These are phyloP conservation scores for Sporothrix variecibatus DNA, from an alignment of 2,329 filamentous ascomycete genomes.

Conservation along the genomic window DNA sequence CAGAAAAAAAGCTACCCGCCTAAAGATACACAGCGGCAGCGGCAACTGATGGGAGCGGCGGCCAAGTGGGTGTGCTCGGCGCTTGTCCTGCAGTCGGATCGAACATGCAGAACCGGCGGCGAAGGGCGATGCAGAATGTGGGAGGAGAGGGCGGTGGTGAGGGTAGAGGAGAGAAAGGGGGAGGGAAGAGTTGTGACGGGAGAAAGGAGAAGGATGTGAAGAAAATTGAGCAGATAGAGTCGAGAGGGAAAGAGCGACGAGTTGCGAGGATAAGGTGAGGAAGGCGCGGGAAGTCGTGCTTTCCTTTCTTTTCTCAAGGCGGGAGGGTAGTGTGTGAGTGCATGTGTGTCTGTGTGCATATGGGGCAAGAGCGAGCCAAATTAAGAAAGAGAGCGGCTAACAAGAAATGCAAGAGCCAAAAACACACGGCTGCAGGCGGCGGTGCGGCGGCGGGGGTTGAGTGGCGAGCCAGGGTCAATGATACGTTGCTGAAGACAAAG, in stretches of 20 bases:
- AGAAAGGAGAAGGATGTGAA: slow-evolving; percentile 23
- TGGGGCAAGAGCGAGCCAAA: slow-evolving; percentile 18
- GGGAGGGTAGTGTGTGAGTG: not conserved
- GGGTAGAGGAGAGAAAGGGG: slow-evolving; percentile 8
- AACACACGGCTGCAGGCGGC: slow-evolving; percentile 1
- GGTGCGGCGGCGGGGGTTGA: slow-evolving; percentile 10
- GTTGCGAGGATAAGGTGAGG: not conserved
- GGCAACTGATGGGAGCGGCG: slow-evolving; percentile 19
- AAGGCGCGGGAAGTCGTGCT: slow-evolving; percentile 20
- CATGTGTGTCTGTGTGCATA: slow-evolving; percentile 18
- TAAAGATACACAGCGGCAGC: slow-evolving; percentile 29
- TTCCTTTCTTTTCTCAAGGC: slow-evolving; percentile 16
- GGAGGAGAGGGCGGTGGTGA: not conserved
- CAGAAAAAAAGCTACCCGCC: slow-evolving; percentile 34
- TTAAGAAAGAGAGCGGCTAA: slow-evolving; percentile 27
- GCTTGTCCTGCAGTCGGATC: slow-evolving; percentile 40
- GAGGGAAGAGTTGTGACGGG: not conserved
- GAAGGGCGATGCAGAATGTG: slow-evolving; percentile 20
- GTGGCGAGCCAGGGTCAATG: slow-evolving; percentile 14
- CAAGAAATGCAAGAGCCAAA: slow-evolving; percentile 5
- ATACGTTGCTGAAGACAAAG: slow-evolving; percentile 16
- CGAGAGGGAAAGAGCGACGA: slow-evolving; percentile 8
- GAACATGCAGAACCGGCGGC: slow-evolving; percentile 30
- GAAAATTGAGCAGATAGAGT: slow-evolving; percentile 17
- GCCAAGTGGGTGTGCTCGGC: slow-evolving; percentile 37